Evolutionary conservation across 148 eudicot genomes (phyloP).

Genomic region (Fagopyrum homotropicum): DNA sequence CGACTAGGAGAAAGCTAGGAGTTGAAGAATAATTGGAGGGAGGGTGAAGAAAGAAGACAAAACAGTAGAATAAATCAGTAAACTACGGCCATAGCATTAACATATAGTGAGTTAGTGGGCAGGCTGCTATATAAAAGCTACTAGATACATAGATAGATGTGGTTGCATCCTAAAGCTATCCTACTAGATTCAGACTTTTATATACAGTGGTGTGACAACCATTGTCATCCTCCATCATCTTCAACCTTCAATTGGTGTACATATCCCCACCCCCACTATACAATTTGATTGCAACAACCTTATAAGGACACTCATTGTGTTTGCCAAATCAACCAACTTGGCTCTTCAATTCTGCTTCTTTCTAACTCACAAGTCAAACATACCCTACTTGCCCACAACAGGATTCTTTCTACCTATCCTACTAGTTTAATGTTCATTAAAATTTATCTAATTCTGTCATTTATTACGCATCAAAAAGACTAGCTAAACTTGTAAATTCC

Average conservation of each 20-base stretch:
- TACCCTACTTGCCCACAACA: too few relatives aligned
- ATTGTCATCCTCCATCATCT: too few relatives aligned
- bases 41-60: neutral
- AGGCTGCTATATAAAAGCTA: neutral
- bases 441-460: too few relatives aligned
- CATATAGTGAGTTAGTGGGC: neutral
- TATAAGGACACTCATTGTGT: too few relatives aligned
- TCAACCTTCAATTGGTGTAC: too few relatives aligned
- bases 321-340: too few relatives aligned
- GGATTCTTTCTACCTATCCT: too few relatives aligned
- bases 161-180: neutral
- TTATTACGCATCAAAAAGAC: too few relatives aligned
- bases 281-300: neutral
- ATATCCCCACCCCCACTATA: neutral
- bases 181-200: neutral
- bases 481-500: too few relatives aligned
- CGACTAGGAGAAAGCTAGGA: neutral
- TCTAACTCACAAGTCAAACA: too few relatives aligned
- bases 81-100: neutral
- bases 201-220: neutral
- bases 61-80: neutral
- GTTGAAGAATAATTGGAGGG: neutral
- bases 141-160: neutral
- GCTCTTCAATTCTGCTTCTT: too few relatives aligned
- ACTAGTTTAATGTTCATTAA: too few relatives aligned